Evolutionary conservation across 805 yeast genomes (phyloP), one percentile per base, ranked within the genome.

Genomic region (Kuraishia cidri): DNA sequence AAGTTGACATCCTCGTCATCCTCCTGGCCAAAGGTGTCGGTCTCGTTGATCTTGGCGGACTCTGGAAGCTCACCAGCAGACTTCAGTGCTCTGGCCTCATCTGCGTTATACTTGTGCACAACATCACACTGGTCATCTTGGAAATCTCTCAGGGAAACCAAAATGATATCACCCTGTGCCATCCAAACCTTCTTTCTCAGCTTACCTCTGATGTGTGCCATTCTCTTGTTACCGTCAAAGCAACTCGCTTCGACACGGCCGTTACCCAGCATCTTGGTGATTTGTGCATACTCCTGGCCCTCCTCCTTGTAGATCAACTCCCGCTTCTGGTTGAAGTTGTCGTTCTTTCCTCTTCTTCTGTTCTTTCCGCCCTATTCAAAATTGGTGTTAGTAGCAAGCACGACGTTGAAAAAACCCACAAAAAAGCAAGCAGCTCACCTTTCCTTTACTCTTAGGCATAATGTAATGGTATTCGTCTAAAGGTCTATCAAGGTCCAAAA

Each of bases 141-240:
- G 77, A 92, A 92, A 54, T 92, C 99, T 72, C 99, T 87, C 50
- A 92, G 75, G 6, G 96, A 88, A 30, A 90, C 92, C 54, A 92
- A 69, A 47, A 92, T 86, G 49, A 92, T 92, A 58, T 92, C 99
- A 67, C 98, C 98, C 61, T 87, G 97, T 30, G 84, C 84, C 86
- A 92, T 88, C 99, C 99, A 92, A 40, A 92, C 98, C 75, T 90
- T 92, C 80, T 92, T 92, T 75, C 99, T 84, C 66, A 92, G 75
- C 59, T 92, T 92, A 51, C 99, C 99, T 73, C 99, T 85, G 54
- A 92, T 92, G 57, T 90, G 98, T 13, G 95, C 98, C 75, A 87
- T 75, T 69, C 99, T 79, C 58, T 78, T 84, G 47, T 71, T 69
- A 44, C 95, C 96, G 55, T 92, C 99, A 54, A 92, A 92, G 66